Evolutionary conservation across 352 stramenopile genomes (phyloP).

Genomic region (Pythium coloratum): DNA sequence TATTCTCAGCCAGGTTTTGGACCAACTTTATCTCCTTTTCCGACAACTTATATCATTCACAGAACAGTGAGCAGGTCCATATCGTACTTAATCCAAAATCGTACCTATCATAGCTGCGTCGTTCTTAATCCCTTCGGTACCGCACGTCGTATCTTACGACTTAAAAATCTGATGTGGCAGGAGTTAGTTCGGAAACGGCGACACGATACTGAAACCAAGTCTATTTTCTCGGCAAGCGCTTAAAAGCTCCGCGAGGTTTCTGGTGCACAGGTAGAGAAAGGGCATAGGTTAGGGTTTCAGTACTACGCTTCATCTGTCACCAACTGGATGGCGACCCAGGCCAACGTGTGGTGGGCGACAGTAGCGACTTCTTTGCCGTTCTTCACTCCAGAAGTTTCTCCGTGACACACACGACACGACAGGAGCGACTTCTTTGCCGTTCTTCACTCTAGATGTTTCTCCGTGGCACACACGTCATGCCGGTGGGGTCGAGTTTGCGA

Average conservation of each 20-base stretch:
- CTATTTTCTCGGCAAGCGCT: background rate
- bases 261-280: background rate
- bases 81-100: too few relatives aligned
- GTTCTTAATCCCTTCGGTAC: background rate
- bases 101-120: too few relatives aligned
- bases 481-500: background rate
- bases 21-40: too few relatives aligned
- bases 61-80: too few relatives aligned
- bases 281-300: background rate
- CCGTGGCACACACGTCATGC: background rate
- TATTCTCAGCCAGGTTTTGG: too few relatives aligned
- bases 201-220: background rate
- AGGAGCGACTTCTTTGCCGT: background rate
- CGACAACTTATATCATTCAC: too few relatives aligned
- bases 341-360: background rate
- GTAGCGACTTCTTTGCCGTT: too few relatives aligned
- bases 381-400: too few relatives aligned
- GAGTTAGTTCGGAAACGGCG: background rate
- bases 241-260: background rate
- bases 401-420: too few relatives aligned
- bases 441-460: background rate
- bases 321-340: background rate
- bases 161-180: background rate
- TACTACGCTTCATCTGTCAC: background rate
- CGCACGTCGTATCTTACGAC: background rate